A percentile compares a stretch with the other conserved stretches of the same genome.
Conservation (phyloP, 1,139 yeast genomes). For the Blastobotrys buckinghamii region DNA sequence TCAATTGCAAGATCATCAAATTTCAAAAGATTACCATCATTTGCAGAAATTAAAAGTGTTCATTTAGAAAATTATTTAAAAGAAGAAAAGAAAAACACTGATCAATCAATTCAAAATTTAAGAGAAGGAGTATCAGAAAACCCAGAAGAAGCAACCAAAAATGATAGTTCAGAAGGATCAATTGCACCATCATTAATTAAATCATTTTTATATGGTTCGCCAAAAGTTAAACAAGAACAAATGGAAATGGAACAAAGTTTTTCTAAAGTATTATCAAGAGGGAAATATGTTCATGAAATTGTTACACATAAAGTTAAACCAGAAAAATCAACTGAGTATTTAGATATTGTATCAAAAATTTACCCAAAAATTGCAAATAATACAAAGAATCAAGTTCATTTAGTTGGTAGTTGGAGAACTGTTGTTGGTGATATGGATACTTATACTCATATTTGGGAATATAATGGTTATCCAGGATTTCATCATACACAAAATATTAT, state of each 20-base stretch:
- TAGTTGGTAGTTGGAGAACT: conserved; percentile 40
- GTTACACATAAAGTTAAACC: conserved; percentile 36
- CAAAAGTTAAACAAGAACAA: conserved; percentile 32
- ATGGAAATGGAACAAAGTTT: conserved; percentile 34
- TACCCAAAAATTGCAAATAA: conserved; percentile 35
- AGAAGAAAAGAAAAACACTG: conserved; percentile 18
- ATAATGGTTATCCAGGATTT: conserved; percentile 39
- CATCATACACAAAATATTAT: conserved; percentile 35
- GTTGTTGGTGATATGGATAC: conserved; percentile 37
- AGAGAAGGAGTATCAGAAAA: conserved; percentile 17
- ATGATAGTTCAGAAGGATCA: background rate
- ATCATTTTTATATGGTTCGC: conserved; percentile 36
- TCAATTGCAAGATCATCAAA: too few relatives aligned
- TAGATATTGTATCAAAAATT: conserved; percentile 30
- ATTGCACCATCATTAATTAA: conserved; percentile 29
- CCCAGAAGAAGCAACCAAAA: conserved; percentile 1
- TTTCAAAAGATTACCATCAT: conserved; percentile 30
- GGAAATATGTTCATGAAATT: conserved; percentile 40
- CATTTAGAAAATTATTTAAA: conserved; percentile 29
- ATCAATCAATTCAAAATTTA: conserved; percentile 18
- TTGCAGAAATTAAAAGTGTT: conserved; percentile 31
- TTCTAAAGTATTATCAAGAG: conserved; percentile 36
- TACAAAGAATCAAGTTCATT: conserved; percentile 31
- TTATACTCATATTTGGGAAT: conserved; percentile 39
- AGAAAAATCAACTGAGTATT: conserved; percentile 33